Base-by-base conservation (phyloP, 768 basidiomycete genomes). In the Coprinopsis marcescibilis region DNA sequence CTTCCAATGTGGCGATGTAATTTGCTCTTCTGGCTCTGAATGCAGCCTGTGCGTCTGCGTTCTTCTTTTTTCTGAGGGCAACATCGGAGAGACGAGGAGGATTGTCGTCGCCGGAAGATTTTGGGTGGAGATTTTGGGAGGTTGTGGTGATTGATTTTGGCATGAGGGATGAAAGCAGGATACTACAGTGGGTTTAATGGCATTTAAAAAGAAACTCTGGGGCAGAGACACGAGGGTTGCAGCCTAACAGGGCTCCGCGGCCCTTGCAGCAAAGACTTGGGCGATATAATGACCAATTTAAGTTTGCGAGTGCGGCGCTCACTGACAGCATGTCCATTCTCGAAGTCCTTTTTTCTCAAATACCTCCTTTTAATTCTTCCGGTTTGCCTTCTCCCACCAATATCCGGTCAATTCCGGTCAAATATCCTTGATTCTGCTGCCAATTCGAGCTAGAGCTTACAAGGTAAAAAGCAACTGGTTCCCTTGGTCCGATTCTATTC, bases 31-130 rank as follows among this genome's bases (percentile, higher is more conserved):
- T 68, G 40, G 83, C 84, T 52, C 86, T 74, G 64, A 89, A 90
- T 49, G 87, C 86, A 45, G 89, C 88, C 66, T 91, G 89, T 2
- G 89, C 89, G 60, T 89, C 85, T 27, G 89, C 89, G 57, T 91
- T 91, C 70, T 91, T 91, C 73, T 87, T 88, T 70, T 88, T 89
- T 53, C 87, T 71, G 56, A 85, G 71, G 26, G 82, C 81, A 11
- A 83, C 75, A 63, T 86, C 83, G 54, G 81, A 73, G 61, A 81
- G 61, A 52, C 75, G 74, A 36, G 69, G 56, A 21, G 68, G 57
- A 50, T 61, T 51, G 27, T 67, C 64, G 46, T 70, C 64, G 19
- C 58, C 51, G 25, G 64, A 52, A 55, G 66, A 60, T 61, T 71
- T 66, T 60, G 62, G 47, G 49, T 56, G 54, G 29, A 45, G 27